Base-by-base conservation (phyloP, 2,329 filamentous ascomycete genomes). In the Aspergillus jensenii region DNA sequence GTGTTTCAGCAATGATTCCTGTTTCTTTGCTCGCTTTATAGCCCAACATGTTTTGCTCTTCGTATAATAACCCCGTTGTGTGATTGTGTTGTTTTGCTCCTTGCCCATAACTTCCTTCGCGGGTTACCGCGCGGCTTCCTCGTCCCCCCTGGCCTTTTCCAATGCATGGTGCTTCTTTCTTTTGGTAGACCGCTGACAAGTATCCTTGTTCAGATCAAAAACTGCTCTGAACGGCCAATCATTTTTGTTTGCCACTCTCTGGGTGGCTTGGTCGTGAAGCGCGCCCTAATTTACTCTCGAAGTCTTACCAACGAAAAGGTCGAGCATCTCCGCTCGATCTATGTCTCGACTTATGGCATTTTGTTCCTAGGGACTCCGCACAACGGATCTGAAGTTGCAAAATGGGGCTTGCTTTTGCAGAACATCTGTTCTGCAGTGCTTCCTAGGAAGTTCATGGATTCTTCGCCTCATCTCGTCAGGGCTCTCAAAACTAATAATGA, bases 301-400 rank as follows among this genome's bases (percentile, higher is more conserved):
- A 87, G 86, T 65, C 70, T 89, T 12, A 80, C 78, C 7, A 81
- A 80, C 41, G 80, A 82, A 56, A 81, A 85, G 63, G 82, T 86
- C 39, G 84, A 90, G 59, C 82, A 88, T 55, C 81, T 86, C 37
- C 83, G 88, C 19, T 87, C 87, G 11, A 84, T 91, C 52, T 91
- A 84, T 64, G 82, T 91, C 9, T 91, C 88, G 1, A 92, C 90
- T 0, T 92, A 87, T 67, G 90, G 86, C 23, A 84, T 92, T 57
- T 80, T 92, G 35, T 93, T 93, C 70, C 80, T 93, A 27, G 90
- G 89, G 14, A 93, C 90, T 14, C 90, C 90, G 6, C 90, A 92
- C 70, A 84, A 82, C 17, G 89, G 89, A 8, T 86, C 88, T 2
- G 86, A 87, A 61, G 75, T 87, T 2, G 89, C 88, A 1, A 82